Percentiles rank a stretch among this genome's conserved stretches.
phyloP scores from a whole-genome alignment of 352 stramenopile species.

The Saprolegnia diclina region DNA sequence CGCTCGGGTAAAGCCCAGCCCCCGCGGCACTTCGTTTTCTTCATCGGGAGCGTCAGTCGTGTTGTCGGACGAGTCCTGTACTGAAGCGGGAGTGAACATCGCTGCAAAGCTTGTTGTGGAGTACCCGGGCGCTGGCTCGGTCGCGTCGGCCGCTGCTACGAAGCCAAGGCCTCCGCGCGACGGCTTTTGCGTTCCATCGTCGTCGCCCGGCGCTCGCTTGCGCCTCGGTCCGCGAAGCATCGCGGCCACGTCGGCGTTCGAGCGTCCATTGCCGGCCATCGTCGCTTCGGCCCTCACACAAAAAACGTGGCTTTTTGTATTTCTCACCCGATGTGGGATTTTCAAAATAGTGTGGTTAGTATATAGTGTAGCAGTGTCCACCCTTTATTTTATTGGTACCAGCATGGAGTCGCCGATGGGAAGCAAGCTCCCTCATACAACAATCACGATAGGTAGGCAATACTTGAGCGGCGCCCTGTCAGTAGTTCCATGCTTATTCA shows the following conservation, averaged over 20 bases:
- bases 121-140: background rate
- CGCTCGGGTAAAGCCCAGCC: background rate
- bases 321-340: background rate
- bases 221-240: background rate
- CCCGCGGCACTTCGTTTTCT: background rate
- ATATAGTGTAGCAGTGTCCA: too few relatives aligned
- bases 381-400: too few relatives aligned
- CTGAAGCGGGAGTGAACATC: constrained; percentile 12
- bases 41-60: background rate
- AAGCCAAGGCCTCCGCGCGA: constrained; percentile 10
- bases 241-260: background rate
- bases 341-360: too few relatives aligned
- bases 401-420: too few relatives aligned
- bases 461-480: too few relatives aligned
- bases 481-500: too few relatives aligned
- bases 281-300: background rate
- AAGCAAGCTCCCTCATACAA: too few relatives aligned
- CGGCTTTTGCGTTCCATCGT: background rate
- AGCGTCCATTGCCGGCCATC: background rate
- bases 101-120: constrained; percentile 2
- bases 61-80: background rate
- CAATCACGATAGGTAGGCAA: too few relatives aligned
- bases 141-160: background rate
- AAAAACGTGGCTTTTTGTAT: background rate
- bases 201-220: background rate